These are phyloP conservation scores for Tolypocladium nubicola DNA, from an alignment of 2,329 filamentous ascomycete species.

Conservation along the genomic window DNA sequence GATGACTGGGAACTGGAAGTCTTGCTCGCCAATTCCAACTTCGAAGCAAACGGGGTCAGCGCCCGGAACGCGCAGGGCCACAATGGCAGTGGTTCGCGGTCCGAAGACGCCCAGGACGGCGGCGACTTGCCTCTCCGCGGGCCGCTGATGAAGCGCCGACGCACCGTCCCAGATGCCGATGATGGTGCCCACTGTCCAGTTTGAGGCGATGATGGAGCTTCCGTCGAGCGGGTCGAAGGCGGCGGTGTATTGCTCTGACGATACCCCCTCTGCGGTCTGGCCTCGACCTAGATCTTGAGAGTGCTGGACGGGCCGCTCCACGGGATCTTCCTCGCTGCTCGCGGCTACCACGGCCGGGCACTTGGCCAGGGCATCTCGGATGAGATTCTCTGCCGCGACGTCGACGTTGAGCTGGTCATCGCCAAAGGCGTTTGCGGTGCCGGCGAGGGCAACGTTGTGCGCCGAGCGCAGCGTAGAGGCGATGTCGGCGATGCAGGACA, in stretches of 20 bases:
- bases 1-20: constrained; percentile 25
- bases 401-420: constrained; percentile 51
- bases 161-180: constrained; percentile 46
- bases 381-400: constrained; percentile 35
- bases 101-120: constrained; percentile 43
- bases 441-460: constrained; percentile 34
- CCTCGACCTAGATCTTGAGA: not conserved
- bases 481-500: constrained; percentile 33
- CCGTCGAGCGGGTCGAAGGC: constrained; percentile 56
- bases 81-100: constrained; percentile 42
- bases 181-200: constrained; percentile 50
- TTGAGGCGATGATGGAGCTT: constrained; percentile 47
- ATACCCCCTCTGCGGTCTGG: not conserved
- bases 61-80: constrained; percentile 40
- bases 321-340: constrained; percentile 51
- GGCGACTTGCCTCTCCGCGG: constrained; percentile 31
- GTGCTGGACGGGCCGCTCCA: constrained; percentile 28
- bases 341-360: constrained; percentile 37
- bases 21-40: constrained; percentile 27
- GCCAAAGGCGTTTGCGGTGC: constrained; percentile 45
- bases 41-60: constrained; percentile 36
- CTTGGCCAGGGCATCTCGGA: constrained; percentile 31
- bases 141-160: constrained; percentile 30
- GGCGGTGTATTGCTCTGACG: constrained; percentile 40
- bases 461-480: constrained; percentile 30